Conservation (phyloP, 305 asterid species). For the Solanum hybrid region DNA sequence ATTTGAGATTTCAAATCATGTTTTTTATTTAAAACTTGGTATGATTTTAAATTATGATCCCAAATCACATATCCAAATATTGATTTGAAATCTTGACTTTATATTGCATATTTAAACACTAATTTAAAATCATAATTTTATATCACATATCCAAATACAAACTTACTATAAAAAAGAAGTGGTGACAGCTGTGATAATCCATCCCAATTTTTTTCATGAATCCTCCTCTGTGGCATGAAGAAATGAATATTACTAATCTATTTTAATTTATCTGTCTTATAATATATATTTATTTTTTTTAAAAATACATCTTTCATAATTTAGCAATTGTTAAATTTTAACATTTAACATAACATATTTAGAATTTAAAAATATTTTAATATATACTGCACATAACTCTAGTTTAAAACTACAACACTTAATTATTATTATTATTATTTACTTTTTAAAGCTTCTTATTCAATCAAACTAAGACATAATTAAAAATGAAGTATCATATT, state of each 20-base stretch:
- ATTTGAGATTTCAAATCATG: background rate
- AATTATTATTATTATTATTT: background rate
- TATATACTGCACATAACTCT: background rate
- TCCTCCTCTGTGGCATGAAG: background rate
- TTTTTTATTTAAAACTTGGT: background rate
- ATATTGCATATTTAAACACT: background rate
- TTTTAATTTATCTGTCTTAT: background rate
- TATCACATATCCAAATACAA: no score
- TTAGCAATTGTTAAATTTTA: background rate
- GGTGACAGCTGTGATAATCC: background rate
- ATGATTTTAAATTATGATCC: background rate
- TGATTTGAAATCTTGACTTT: background rate
- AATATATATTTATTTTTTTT: no score
- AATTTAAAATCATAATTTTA: background rate
- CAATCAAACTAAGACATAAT: background rate
- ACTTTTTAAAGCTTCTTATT: background rate
- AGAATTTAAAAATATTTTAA: background rate
- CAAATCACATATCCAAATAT: background rate
- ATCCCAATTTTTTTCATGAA: background rate
- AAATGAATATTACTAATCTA: background rate
- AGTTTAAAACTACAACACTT: background rate
- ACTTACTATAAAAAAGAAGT: background rate
- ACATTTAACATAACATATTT: background rate
- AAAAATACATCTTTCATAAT: background rate
- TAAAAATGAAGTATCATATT: background rate